These are phyloP conservation scores for Cryphonectria japonica DNA, from an alignment of 2,329 filamentous ascomycete genomes.

Conservation along the genomic window DNA sequence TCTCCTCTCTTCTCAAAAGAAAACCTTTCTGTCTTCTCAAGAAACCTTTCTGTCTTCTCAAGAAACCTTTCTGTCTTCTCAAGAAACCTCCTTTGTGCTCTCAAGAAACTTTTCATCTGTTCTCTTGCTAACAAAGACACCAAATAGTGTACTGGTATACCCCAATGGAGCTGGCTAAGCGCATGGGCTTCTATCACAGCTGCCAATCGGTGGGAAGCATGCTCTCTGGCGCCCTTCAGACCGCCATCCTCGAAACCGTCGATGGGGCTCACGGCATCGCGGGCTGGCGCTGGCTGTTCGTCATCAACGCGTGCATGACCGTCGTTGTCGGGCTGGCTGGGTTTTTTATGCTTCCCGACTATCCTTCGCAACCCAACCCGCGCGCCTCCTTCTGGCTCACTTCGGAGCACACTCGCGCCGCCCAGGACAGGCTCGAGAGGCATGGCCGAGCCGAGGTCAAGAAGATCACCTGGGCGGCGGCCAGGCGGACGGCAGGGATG, in stretches of 20 bases:
- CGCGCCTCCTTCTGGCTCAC: constrained; percentile 51
- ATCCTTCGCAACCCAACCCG: constrained; percentile 46
- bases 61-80: no score
- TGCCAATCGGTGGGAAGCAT: constrained; percentile 56
- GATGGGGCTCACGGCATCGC: constrained; percentile 51
- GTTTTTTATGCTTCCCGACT: constrained; percentile 51
- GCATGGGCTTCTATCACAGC: constrained; percentile 57
- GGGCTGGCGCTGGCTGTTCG: constrained; percentile 58
- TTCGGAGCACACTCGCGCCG: constrained; percentile 44
- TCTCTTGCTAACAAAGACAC: constrained; percentile 15
- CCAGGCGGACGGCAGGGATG: constrained; percentile 47
- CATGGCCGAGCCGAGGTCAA: constrained; percentile 51
- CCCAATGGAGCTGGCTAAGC: constrained; percentile 50
- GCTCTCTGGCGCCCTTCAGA: constrained; percentile 58
- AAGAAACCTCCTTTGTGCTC: no score
- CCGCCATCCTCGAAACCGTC: constrained; percentile 56
- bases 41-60: no score
- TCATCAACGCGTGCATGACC: constrained; percentile 60
- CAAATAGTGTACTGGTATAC: constrained; percentile 48
- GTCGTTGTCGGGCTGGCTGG: constrained; percentile 55
- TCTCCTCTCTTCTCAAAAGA: no score
- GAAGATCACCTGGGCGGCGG: constrained; percentile 47
- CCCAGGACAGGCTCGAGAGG: constrained; percentile 47
- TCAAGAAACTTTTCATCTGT: no score
- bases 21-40: no score